Evolutionary conservation across 2,329 filamentous ascomycete genomes (phyloP), one percentile per base, ranked within the genome.

Genomic region (Dothiorella sarmentorum): DNA sequence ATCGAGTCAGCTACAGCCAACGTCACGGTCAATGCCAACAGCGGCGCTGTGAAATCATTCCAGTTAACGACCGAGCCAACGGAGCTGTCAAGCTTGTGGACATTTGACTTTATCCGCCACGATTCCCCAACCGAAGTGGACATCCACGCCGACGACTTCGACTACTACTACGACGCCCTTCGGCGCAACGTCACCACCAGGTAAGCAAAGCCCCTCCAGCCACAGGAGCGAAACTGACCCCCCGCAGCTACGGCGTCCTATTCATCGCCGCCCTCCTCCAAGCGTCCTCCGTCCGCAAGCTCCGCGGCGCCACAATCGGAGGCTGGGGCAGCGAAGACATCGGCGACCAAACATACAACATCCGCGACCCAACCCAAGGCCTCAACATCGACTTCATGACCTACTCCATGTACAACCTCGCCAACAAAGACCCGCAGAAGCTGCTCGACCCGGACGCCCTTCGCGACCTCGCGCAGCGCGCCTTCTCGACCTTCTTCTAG

Each of bases 401-500:
- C 15, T 68, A 69, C 22, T 29, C 65, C 7, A 67, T 64, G 61
- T 67, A 65, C 49, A 27, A 45, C 0, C 62, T 63, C 37, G 66
- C 62, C 2, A 38, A 53, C 1, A 64, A 63, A 42, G 60, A 71
- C 20, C 61, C 66, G 3, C 15, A 24, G 9, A 62, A 65, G 0
- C 58, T 71, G 0, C 60, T 68, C 1, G 51, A 72, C 13, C 2
- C 26, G 11, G 35, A 55, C 1, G 58, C 11, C 1, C 63, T 65
- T 13, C 7, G 61, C 9, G 13, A 35, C 0, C 58, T 64, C 1
- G 61, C 67, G 0, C 49, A 70, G n/a, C 63, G 61, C 3, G 65
- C 65, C 2, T 71, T 67, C 60, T 59, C 65, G 1, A 68, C 66
- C 0, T 71, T 71, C 59, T 71, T 71, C 53, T 67, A 72, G 31